Conservation (phyloP, 2,329 filamentous ascomycete species). For the Verticillium alfalfae region DNA sequence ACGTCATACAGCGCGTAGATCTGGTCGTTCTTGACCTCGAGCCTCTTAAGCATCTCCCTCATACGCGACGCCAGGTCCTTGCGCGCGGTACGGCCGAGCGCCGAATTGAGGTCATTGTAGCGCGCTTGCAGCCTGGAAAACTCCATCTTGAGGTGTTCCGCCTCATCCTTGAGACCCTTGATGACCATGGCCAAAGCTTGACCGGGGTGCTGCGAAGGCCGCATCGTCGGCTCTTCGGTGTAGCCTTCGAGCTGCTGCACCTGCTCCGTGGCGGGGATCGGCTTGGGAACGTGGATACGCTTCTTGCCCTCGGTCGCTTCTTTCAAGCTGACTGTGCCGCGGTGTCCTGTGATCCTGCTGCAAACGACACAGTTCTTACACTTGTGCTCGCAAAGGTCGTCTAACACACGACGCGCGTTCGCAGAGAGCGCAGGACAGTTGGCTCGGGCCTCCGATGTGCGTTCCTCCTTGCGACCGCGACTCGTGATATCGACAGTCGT, state of each 20-base stretch:
- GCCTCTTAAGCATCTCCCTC: slow-evolving; percentile 52
- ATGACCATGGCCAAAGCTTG: slow-evolving; percentile 76
- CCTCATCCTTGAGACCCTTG: slow-evolving; percentile 75
- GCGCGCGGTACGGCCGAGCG: slow-evolving; percentile 59
- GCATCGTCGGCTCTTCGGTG: slow-evolving; percentile 53
- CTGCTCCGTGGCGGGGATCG: slow-evolving; percentile 60
- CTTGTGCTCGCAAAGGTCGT: slow-evolving; percentile 48
- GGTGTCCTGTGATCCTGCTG: slow-evolving; percentile 43
- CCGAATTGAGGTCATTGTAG: slow-evolving; percentile 63
- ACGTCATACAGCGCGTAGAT: slow-evolving; percentile 82
- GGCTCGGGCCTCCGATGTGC: slow-evolving; percentile 6
- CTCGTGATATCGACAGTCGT: slow-evolving; percentile 10
- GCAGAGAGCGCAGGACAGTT: slow-evolving; percentile 42
- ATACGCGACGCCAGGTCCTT: slow-evolving; percentile 57
- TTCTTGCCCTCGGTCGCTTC: slow-evolving; percentile 43
- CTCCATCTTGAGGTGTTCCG: slow-evolving; percentile 67
- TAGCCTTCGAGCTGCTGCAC: slow-evolving; percentile 37
- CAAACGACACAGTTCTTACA: slow-evolving; percentile 54
- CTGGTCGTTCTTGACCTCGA: slow-evolving; percentile 71
- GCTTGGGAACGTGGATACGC: slow-evolving; percentile 56
- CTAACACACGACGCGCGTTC: slow-evolving; percentile 46
- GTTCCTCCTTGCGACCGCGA: slow-evolving; percentile 7
- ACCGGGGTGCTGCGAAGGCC: slow-evolving; percentile 63
- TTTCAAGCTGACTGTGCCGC: slow-evolving; percentile 25
- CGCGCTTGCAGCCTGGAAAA: slow-evolving; percentile 55